Percentiles rank a stretch among this genome's conserved stretches.
These are phyloP conservation scores for Pseudocercospora fijiensis DNA, from an alignment of 2,329 filamentous ascomycete genomes.

Conservation along the genomic window DNA sequence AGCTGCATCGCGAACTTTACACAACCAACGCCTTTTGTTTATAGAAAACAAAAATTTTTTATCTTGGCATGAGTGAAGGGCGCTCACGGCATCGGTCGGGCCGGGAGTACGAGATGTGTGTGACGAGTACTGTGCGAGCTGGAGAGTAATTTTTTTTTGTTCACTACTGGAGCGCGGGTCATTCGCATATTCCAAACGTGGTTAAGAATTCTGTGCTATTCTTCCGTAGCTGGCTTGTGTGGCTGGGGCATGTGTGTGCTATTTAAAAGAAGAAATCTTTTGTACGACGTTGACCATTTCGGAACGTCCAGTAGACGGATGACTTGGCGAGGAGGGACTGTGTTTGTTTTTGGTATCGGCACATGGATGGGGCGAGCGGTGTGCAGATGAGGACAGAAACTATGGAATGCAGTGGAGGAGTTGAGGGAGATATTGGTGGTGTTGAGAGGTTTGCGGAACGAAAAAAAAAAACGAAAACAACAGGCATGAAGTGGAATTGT, in stretches of 20 bases:
- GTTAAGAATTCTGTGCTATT: neutral
- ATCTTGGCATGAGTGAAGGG: neutral
- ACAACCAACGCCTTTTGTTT: neutral
- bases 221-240: neutral
- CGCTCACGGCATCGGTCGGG: neutral
- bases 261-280: neutral
- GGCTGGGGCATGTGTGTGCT: too few species aligned
- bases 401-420: neutral
- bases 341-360: neutral
- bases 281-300: neutral
- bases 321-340: neutral
- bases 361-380: neutral
- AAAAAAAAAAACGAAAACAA: too few species aligned
- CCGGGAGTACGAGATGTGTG: neutral
- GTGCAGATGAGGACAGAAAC: neutral
- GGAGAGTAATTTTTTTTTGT: neutral
- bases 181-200: too few species aligned
- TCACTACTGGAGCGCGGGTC: too few species aligned
- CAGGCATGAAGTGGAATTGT: too few species aligned
- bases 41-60: neutral
- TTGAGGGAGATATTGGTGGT: neutral
- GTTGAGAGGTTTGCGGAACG: neutral
- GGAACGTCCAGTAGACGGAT: neutral
- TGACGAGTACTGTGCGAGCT: neutral
- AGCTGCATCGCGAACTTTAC: too few species aligned